These are phyloP conservation scores for Filosporella fistucella DNA, from an alignment of 495 filamentous ascomycete genomes.

Conservation along the genomic window DNA sequence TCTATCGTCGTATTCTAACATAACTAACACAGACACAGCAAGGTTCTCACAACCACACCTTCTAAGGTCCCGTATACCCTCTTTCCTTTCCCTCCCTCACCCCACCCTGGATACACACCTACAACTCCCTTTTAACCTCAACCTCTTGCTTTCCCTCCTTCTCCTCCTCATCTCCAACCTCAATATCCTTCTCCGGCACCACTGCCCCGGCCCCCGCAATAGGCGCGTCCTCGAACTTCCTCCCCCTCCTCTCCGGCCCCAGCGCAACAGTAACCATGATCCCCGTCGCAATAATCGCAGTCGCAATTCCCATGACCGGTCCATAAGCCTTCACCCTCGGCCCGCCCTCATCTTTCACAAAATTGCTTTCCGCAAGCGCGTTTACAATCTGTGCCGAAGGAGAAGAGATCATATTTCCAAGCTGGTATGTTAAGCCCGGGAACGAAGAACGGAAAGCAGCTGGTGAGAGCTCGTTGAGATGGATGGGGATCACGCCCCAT, in stretches of 20 bases:
- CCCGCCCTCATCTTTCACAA: conserved; percentile 41
- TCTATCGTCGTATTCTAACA: too few species aligned
- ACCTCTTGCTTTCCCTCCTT: background rate
- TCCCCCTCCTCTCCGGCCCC: conserved; percentile 62
- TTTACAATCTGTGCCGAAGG: conserved; percentile 71
- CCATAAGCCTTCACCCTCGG: conserved; percentile 60
- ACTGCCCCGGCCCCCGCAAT: conserved; percentile 37
- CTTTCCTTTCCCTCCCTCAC: too few species aligned
- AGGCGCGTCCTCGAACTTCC: conserved; percentile 58
- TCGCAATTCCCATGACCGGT: conserved; percentile 63
- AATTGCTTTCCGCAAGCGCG: conserved; percentile 53
- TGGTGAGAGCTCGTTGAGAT: conserved; percentile 73
- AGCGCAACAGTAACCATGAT: conserved; percentile 57
- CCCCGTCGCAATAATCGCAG: conserved; percentile 61
- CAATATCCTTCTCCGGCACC: conserved; percentile 1
- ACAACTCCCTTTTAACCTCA: background rate
- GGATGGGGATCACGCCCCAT: conserved; percentile 75
- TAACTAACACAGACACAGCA: too few species aligned
- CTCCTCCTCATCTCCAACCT: conserved; percentile 2
- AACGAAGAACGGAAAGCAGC: conserved; percentile 68
- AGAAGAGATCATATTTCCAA: conserved; percentile 73
- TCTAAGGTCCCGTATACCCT: too few species aligned
- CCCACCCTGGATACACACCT: too few species aligned
- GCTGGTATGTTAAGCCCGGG: conserved; percentile 64
- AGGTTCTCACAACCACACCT: too few species aligned